Percentiles rank a stretch among this genome's conserved stretches.
Conservation (phyloP, 208 protist genomes). For the Phytomonas serpens region DNA sequence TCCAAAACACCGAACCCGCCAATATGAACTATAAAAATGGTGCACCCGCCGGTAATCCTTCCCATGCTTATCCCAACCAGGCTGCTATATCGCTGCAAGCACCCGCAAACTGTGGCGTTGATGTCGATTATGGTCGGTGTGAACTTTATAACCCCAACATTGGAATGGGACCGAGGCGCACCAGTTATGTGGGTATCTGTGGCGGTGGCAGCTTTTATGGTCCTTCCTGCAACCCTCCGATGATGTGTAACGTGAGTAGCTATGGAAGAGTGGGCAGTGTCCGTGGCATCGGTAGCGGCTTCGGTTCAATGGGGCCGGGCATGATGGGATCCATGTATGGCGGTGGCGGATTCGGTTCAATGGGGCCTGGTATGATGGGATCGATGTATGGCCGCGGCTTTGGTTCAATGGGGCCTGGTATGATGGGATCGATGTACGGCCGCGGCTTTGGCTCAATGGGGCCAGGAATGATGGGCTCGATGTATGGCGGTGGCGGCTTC, state of each 20-base stretch:
- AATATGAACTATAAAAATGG: neutral
- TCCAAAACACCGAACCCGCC: neutral
- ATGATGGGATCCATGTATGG: slow-evolving; percentile 42
- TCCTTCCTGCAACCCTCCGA: slow-evolving; percentile 11
- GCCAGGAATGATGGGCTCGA: slow-evolving; percentile 20
- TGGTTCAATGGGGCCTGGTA: slow-evolving; percentile 21
- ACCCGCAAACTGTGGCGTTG: no score
- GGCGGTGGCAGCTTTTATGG: slow-evolving; percentile 18
- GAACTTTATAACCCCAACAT: neutral
- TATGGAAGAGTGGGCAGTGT: slow-evolving; percentile 27
- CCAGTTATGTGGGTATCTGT: slow-evolving; percentile 17
- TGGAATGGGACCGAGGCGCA: slow-evolving; percentile 19
- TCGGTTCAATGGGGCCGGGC: slow-evolving; percentile 17
- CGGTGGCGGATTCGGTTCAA: slow-evolving; percentile 20
- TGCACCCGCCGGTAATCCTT: neutral
- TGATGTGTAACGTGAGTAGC: slow-evolving; percentile 22
- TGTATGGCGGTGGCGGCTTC: slow-evolving; percentile 23
- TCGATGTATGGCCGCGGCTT: slow-evolving; percentile 19
- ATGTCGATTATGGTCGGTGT: neutral
- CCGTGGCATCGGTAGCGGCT: slow-evolving; percentile 23
- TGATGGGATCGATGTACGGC: slow-evolving; percentile 24
- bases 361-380: slow-evolving; percentile 13
- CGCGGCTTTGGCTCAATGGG: slow-evolving; percentile 50
- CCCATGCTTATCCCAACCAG: neutral
- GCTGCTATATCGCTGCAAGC: neutral